Evolutionary conservation across 345 rosid genomes (phyloP).

Genomic region (Eutrema japonicum): DNA sequence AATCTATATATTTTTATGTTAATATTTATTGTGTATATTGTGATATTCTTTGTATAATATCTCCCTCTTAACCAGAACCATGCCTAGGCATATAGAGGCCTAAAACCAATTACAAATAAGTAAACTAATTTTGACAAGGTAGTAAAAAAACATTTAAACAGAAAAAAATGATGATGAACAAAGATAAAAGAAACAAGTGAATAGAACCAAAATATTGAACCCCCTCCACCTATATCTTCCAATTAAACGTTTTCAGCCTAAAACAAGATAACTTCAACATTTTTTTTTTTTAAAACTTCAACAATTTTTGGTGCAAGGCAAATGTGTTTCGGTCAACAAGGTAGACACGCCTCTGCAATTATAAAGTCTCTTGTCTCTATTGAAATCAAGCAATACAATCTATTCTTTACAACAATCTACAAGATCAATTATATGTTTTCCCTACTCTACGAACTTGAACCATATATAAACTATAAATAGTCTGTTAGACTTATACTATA

Average conservation of each 20-base stretch:
- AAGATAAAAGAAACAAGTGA: neutral
- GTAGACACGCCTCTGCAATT: too few species aligned
- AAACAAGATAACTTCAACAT: neutral
- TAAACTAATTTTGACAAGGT: neutral
- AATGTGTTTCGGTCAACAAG: too few species aligned
- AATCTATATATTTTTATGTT: too few species aligned
- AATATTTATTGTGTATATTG: neutral
- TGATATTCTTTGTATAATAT: neutral
- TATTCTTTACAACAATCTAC: too few species aligned
- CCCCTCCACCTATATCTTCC: neutral
- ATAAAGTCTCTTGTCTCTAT: too few species aligned
- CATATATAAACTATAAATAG: too few species aligned
- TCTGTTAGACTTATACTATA: conserved; percentile 11
- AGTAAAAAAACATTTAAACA: neutral
- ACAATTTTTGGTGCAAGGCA: too few species aligned
- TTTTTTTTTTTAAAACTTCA: too few species aligned
- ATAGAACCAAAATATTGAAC: conserved; percentile 3
- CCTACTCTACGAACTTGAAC: too few species aligned
- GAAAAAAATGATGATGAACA: neutral
- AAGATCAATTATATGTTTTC: too few species aligned
- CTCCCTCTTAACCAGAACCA: neutral
- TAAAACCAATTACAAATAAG: neutral
- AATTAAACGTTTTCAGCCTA: too few species aligned
- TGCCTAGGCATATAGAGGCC: neutral
- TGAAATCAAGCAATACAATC: too few species aligned